A percentile compares a stretch with the other conserved stretches of the same genome.
These are phyloP conservation scores for Pseudonectria buxi DNA, from an alignment of 2,329 filamentous ascomycete genomes.

Conservation along the genomic window DNA sequence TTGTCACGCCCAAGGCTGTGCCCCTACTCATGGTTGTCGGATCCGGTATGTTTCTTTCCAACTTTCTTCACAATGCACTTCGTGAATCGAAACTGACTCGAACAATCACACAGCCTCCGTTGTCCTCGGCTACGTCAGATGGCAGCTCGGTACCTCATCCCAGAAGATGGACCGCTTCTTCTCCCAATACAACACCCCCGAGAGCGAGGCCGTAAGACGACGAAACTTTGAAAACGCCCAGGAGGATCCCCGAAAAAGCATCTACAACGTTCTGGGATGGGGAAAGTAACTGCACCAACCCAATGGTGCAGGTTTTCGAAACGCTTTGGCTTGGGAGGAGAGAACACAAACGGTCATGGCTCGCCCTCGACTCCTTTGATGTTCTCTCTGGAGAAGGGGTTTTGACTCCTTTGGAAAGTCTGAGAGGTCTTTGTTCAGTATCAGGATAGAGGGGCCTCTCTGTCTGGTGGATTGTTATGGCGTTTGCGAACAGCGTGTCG, in stretches of 20 bases:
- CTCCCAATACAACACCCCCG: conserved; percentile 29
- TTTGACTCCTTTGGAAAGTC: too few species aligned
- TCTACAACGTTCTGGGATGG: conserved; percentile 30
- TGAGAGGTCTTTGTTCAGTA: too few species aligned
- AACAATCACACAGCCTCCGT: conserved; percentile 8
- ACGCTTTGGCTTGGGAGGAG: too few species aligned
- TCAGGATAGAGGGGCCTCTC: too few species aligned
- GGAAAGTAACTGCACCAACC: conserved; percentile 11
- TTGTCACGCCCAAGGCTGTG: conserved; percentile 8
- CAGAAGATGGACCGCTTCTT: conserved; percentile 32
- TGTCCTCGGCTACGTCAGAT: conserved; percentile 27
- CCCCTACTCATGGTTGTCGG: conserved; percentile 14
- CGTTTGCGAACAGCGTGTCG: too few species aligned
- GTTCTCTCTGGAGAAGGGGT: too few species aligned
- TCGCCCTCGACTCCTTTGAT: too few species aligned
- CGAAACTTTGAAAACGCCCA: conserved; percentile 26
- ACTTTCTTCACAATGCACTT: neutral
- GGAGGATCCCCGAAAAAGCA: conserved; percentile 28
- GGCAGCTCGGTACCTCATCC: conserved; percentile 27
- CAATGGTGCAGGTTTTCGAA: too few species aligned
- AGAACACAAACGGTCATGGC: too few species aligned
- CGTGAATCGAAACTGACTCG: too few species aligned
- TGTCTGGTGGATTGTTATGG: too few species aligned
- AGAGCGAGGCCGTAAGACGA: conserved; percentile 29
- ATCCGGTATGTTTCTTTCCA: conserved; percentile 3